phyloP scores from a whole-genome alignment of 768 basidiomycete genomes.

The Termitomyces sp. region DNA sequence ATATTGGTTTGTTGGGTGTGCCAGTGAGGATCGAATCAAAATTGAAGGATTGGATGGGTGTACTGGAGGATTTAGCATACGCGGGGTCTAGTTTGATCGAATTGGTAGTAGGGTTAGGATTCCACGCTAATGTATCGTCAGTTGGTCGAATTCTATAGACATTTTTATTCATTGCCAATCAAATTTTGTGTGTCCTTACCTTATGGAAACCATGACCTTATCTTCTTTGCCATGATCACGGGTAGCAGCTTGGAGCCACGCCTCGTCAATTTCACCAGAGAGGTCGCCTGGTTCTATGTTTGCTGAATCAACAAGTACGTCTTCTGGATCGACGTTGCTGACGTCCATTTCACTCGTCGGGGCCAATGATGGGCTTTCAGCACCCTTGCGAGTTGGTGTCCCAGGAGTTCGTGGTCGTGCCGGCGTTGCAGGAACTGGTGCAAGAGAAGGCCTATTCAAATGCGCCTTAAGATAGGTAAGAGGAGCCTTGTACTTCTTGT shows the following conservation, averaged over 20 bases:
- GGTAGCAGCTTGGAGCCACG: conserved; percentile 34
- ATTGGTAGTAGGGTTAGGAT: conserved; percentile 32
- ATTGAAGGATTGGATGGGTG: conserved; percentile 38
- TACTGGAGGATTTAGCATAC: conserved; percentile 38
- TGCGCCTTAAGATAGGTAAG: conserved; percentile 20
- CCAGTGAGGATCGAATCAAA: conserved; percentile 78
- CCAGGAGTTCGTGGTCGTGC: conserved; percentile 52
- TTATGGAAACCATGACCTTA: conserved; percentile 82
- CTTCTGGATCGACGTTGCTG: conserved; percentile 67
- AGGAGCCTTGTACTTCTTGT: conserved; percentile 66
- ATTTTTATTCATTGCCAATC: conserved; percentile 2
- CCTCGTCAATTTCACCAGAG: conserved; percentile 63
- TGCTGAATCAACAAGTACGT: conserved; percentile 69
- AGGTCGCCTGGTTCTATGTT: conserved; percentile 65
- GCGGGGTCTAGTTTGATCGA: conserved; percentile 58
- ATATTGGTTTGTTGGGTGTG: conserved; percentile 74
- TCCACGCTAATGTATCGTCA: conserved; percentile 50
- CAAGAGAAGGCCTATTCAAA: conserved; percentile 26
- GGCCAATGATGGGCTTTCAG: conserved; percentile 43
- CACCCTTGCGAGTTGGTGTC: conserved; percentile 38
- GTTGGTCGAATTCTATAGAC: conserved; percentile 57
- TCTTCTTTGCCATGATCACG: conserved; percentile 65
- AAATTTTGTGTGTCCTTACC: conserved; percentile 34
- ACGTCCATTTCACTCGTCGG: conserved; percentile 68
- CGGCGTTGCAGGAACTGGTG: conserved; percentile 50